A percentile compares a stretch with the other conserved stretches of the same genome.
These are phyloP conservation scores for Rhodotorula sp. DNA, from an alignment of 1,284 basidiomycete genomes.

Conservation along the genomic window DNA sequence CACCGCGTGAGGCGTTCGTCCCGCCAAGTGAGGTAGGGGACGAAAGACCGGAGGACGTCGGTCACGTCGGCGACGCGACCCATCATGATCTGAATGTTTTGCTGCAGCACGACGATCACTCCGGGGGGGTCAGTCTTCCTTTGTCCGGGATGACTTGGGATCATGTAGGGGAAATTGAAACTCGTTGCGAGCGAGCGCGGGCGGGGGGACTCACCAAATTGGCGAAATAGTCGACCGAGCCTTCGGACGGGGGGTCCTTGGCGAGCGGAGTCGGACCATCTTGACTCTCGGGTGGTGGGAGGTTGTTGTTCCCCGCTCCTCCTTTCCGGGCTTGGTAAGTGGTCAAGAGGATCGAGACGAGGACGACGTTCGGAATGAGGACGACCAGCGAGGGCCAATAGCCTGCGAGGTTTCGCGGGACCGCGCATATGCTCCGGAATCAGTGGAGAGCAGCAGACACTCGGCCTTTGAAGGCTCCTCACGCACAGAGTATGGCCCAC, in stretches of 20 bases:
- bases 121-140: too few species aligned
- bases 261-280: conserved; percentile 21
- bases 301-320: background rate
- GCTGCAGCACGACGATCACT: conserved; percentile 11
- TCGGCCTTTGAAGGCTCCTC: conserved; percentile 1
- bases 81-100: conserved; percentile 47
- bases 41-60: conserved; percentile 37
- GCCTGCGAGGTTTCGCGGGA: conserved; percentile 24
- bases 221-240: conserved; percentile 43
- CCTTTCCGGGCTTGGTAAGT: conserved; percentile 30
- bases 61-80: conserved; percentile 42
- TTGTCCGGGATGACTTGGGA: too few species aligned
- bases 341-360: conserved; percentile 39
- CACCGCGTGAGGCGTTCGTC: conserved; percentile 35
- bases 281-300: conserved; percentile 8
- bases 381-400: conserved; percentile 38
- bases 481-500: conserved; percentile 42
- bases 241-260: conserved; percentile 28
- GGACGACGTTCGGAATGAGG: conserved; percentile 36
- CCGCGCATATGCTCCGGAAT: too few species aligned
- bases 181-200: too few species aligned
- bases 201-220: conserved; percentile 32
- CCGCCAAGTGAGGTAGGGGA: conserved; percentile 44
- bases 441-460: background rate
- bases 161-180: background rate